Evolutionary conservation across 1,284 basidiomycete genomes (phyloP).

Genomic region (Puccinia triticina): DNA sequence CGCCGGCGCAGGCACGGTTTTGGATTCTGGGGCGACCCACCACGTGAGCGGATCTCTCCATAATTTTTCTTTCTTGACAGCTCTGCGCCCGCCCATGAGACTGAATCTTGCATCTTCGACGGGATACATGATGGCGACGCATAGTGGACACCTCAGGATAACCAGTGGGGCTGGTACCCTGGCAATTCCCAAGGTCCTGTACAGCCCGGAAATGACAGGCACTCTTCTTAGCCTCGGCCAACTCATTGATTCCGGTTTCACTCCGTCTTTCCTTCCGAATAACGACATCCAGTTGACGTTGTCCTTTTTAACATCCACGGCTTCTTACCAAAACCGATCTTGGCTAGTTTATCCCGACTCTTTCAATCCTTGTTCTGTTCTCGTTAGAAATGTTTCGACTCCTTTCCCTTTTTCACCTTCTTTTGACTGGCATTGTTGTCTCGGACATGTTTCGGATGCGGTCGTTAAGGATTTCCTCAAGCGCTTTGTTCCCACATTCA

Average conservation of each 20-base stretch:
- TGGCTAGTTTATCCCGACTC: neutral
- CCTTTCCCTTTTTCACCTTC: neutral
- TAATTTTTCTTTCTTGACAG: too few relatives aligned
- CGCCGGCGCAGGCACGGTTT: too few relatives aligned
- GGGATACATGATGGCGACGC: neutral
- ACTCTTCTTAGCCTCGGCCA: too few relatives aligned
- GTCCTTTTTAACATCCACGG: neutral
- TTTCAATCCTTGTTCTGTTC: too few relatives aligned
- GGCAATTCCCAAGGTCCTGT: too few relatives aligned
- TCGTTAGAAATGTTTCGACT: neutral
- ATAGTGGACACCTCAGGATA: too few relatives aligned
- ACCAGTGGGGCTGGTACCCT: too few relatives aligned
- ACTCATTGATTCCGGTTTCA: too few relatives aligned
- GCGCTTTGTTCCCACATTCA: neutral
- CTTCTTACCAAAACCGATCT: neutral
- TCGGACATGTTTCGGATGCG: conserved; percentile 1
- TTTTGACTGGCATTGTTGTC: neutral
- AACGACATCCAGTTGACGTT: neutral
- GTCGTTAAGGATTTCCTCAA: conserved; percentile 1
- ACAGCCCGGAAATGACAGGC: too few relatives aligned
- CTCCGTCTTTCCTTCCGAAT: neutral
- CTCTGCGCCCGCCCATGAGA: neutral
- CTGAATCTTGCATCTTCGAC: conserved; percentile 1
- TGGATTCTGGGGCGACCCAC: too few relatives aligned
- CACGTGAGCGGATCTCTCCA: too few relatives aligned